Base-by-base conservation (phyloP, 1,284 basidiomycete species). In the Cystobasidiaceae sp. region DNA sequence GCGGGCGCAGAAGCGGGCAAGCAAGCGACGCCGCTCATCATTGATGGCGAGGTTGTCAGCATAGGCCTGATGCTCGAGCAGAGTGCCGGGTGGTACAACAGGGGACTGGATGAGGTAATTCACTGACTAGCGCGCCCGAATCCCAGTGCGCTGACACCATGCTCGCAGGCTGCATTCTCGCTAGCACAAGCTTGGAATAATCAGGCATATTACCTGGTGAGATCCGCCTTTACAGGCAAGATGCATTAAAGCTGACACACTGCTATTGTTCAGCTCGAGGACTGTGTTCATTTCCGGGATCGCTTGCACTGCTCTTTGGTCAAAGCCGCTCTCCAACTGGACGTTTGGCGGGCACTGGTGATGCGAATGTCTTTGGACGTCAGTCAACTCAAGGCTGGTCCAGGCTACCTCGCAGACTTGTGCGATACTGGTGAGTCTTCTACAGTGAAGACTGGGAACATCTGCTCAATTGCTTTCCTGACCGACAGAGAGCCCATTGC, bases 291-390 rank as follows among this genome's bases (percentile, higher is more conserved):
- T 6, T 90, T 92, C 67, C 86, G 90, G 74, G 85, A 87, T 57
- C 81, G 83, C 44, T 77, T 92, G 17, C 86, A 89, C 67, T 86
- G 85, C 72, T 92, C 90, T 0, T 79, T 92, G 11, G 86, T 90
- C 73, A 81, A 88, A 27, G 87, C 89, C 67, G 80, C 88, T 17
- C 82, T 87, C 67, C 86, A 87, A 73, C 78, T 91, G 70, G 89
- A 92, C 72, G n/a, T 21, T 25, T 30, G 23, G 13, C 15, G 56
- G 46, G 63, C 58, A 17, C 33, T 60, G 37, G n/a, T n/a, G n/a
- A n/a, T n/a, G n/a, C n/a, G n/a, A n/a, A n/a, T n/a, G n/a, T n/a
- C n/a, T n/a, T n/a, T n/a, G n/a, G n/a, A n/a, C n/a, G n/a, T n/a
- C n/a, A n/a, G n/a, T n/a, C n/a, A n/a, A n/a, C n/a, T n/a, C n/a